Conservation (phyloP, 2,329 filamentous ascomycete species). For the Ceratocystis papillata region DNA sequence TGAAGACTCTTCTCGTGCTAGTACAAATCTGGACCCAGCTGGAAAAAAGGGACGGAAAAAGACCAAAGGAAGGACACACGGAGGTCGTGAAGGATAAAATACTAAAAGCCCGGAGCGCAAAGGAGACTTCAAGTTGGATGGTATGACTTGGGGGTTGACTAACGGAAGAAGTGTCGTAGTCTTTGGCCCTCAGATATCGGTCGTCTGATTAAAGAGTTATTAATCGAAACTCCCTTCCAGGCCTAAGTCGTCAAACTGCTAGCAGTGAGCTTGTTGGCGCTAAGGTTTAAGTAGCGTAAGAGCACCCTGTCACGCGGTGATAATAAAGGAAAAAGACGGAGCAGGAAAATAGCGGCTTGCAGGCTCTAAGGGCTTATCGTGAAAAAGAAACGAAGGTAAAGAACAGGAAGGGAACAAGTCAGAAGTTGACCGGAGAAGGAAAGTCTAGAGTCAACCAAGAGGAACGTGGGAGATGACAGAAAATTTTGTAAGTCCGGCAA, state of each 20-base stretch:
- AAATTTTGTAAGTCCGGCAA: slow-evolving; percentile 4
- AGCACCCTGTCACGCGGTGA: slow-evolving; percentile 8
- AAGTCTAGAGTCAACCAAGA: background rate
- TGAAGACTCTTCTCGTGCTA: background rate
- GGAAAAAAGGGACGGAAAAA: slow-evolving; percentile 4
- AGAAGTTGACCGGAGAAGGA: background rate
- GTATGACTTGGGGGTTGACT: background rate
- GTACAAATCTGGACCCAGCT: slow-evolving; percentile 23
- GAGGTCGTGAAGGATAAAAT: slow-evolving; percentile 9
- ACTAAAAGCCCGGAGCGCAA: background rate
- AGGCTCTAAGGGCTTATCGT: background rate
- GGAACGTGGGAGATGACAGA: slow-evolving; percentile 5
- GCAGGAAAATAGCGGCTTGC: background rate
- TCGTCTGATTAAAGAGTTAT: background rate
- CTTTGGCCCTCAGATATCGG: background rate
- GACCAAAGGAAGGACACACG: slow-evolving; percentile 1
- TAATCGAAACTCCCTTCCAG: background rate
- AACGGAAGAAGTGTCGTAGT: too few relatives aligned
- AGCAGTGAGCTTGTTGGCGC: slow-evolving; percentile 9
- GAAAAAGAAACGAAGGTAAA: background rate
- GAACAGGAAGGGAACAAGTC: background rate
- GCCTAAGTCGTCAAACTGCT: slow-evolving; percentile 5
- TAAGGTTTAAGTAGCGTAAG: background rate
- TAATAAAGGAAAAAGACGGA: slow-evolving; percentile 16
- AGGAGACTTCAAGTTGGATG: slow-evolving; percentile 1